These are phyloP conservation scores for Mrakia blollopis DNA, from an alignment of 768 basidiomycete species.

Conservation along the genomic window DNA sequence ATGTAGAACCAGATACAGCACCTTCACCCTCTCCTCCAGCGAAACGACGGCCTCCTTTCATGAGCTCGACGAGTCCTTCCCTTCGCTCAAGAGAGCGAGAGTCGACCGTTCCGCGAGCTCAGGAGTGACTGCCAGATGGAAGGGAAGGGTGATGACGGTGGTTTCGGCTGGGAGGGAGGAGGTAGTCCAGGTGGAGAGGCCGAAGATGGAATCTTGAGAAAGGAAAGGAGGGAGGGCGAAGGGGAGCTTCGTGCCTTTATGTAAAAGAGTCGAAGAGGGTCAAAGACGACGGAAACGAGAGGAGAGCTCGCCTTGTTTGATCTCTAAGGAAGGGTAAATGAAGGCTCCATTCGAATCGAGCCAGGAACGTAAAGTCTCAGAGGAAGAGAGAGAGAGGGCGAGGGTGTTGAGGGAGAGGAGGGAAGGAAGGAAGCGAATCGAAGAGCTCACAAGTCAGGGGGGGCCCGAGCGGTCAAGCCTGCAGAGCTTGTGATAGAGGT, in stretches of 20 bases:
- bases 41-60: constrained; percentile 17
- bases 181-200: constrained; percentile 39
- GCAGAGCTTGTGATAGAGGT: no score
- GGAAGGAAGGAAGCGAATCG: background rate
- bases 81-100: constrained; percentile 21
- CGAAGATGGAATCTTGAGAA: constrained; percentile 34
- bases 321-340: constrained; percentile 6
- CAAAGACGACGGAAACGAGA: background rate
- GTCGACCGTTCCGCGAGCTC: constrained; percentile 36
- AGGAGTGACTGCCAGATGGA: constrained; percentile 43
- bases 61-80: background rate
- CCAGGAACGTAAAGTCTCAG: constrained; percentile 17
- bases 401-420: background rate
- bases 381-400: no score
- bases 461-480: no score
- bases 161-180: constrained; percentile 34
- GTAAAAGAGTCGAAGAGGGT: no score
- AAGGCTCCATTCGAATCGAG: background rate
- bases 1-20: constrained; percentile 43
- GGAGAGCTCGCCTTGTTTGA: constrained; percentile 17
- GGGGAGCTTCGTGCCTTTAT: background rate
- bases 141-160: constrained; percentile 42
- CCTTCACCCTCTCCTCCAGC: constrained; percentile 36
- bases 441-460: background rate
- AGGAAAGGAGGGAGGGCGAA: background rate